Conservation (phyloP, 352 stramenopile genomes). For the Globisporangium paddicum region DNA sequence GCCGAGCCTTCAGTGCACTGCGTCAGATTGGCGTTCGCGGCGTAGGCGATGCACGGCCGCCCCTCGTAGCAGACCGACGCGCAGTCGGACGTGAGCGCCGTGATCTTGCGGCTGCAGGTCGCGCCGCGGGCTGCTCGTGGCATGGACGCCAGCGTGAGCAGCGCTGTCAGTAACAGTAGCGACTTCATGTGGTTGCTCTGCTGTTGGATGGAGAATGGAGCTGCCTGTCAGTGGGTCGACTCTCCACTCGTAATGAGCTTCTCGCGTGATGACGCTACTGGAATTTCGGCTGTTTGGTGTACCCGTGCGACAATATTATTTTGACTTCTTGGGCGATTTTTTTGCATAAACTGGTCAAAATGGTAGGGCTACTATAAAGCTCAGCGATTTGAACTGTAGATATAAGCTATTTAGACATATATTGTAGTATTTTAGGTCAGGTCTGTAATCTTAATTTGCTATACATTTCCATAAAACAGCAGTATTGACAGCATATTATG, state of each 20-base stretch:
- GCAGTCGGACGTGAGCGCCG: conserved; percentile 48
- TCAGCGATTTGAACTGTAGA: too few species aligned
- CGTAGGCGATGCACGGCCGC: conserved; percentile 50
- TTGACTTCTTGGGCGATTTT: too few species aligned
- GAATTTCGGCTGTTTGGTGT: background rate
- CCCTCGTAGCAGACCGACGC: conserved; percentile 43
- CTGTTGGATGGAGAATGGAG: too few species aligned
- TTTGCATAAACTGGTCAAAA: too few species aligned
- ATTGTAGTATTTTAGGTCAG: too few species aligned
- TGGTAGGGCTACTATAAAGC: background rate
- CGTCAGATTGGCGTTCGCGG: conserved; percentile 8
- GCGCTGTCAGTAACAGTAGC: background rate
- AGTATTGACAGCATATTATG: too few species aligned
- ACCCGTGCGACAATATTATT: background rate
- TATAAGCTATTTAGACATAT: too few species aligned
- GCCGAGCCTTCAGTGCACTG: background rate
- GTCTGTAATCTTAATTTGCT: too few species aligned
- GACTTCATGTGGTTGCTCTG: background rate
- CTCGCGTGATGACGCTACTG: background rate
- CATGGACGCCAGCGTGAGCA: background rate
- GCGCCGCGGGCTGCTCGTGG: background rate
- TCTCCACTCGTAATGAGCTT: background rate
- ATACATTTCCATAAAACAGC: too few species aligned
- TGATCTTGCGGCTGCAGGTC: conserved; percentile 32
- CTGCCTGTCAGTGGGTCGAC: too few species aligned